Percentiles rank a stretch among this genome's conserved stretches.
phyloP scores from a whole-genome alignment of 2,329 filamentous ascomycete species.

The Epichloe typhina region DNA sequence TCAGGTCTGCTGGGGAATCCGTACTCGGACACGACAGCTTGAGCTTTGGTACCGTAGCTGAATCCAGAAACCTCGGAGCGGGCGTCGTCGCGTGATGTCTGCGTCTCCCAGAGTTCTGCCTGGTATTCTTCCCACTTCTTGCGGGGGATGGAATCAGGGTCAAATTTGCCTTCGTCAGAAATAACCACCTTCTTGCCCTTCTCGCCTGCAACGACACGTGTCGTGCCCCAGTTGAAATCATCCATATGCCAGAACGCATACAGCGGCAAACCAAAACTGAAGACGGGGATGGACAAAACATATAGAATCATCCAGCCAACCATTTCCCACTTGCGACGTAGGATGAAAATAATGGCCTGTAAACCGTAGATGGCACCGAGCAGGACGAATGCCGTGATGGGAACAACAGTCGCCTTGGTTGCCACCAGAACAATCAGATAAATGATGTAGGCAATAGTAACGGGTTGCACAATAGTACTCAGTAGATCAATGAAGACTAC shows the following conservation, averaged over 20 bases:
- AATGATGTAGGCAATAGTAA: slow-evolving; percentile 76
- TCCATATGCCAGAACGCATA: slow-evolving; percentile 99
- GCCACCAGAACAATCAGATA: slow-evolving; percentile 73
- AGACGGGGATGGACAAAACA: slow-evolving; percentile 79
- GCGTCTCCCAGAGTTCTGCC: slow-evolving; percentile 90
- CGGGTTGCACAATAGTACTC: slow-evolving; percentile 82
- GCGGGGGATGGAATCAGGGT: slow-evolving; percentile 74
- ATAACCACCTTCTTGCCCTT: slow-evolving; percentile 85
- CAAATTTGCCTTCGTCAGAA: slow-evolving; percentile 95
- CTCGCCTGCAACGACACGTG: slow-evolving; percentile 90
- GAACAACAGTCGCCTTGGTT: slow-evolving; percentile 50
- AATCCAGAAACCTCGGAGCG: slow-evolving; percentile 84
- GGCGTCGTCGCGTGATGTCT: slow-evolving; percentile 69
- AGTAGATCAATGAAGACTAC: slow-evolving; percentile 89
- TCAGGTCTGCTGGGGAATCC: slow-evolving; percentile 45
- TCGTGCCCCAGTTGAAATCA: slow-evolving; percentile 99
- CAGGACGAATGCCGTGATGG: slow-evolving; percentile 77
- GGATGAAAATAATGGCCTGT: slow-evolving; percentile 91
- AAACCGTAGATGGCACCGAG: slow-evolving; percentile 94
- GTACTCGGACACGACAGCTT: slow-evolving; percentile 55
- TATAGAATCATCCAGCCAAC: slow-evolving; percentile 99
- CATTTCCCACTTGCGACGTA: slow-evolving; percentile 98
- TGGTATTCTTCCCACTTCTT: slow-evolving; percentile 99
- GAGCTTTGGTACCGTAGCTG: slow-evolving; percentile 82
- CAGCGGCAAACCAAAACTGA: slow-evolving; percentile 77